Percentiles rank a stretch among this genome's conserved stretches.
These are phyloP conservation scores for Pseudomassariella vexata DNA, from an alignment of 2,329 filamentous ascomycete species.

Conservation along the genomic window DNA sequence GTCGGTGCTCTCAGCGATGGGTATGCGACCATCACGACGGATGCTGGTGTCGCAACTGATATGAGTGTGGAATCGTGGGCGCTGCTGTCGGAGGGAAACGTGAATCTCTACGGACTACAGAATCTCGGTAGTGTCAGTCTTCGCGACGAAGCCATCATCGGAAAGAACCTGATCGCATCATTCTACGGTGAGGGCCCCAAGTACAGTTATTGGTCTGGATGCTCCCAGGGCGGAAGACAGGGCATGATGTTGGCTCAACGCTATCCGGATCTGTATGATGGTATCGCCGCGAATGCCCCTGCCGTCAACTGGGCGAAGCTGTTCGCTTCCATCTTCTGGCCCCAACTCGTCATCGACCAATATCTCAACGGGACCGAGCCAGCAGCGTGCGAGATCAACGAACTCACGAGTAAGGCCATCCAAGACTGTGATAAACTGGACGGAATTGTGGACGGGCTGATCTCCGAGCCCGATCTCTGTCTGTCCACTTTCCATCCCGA, in stretches of 20 bases:
- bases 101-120: constrained; percentile 18
- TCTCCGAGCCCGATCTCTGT: not conserved
- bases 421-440: constrained; percentile 1
- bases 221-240: constrained; percentile 47
- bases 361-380: too few relatives aligned
- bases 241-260: constrained; percentile 45
- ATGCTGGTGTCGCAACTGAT: constrained; percentile 16
- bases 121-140: constrained; percentile 21
- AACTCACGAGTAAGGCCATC: constrained; percentile 1
- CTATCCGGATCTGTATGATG: constrained; percentile 48
- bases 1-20: constrained; percentile 14
- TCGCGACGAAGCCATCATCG: constrained; percentile 27
- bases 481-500: not conserved
- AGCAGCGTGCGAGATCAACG: constrained; percentile 2
- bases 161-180: constrained; percentile 34
- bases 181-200: constrained; percentile 28
- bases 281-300: constrained; percentile 41
- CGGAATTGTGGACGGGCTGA: not conserved
- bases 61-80: constrained; percentile 11
- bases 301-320: constrained; percentile 25
- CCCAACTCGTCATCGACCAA: constrained; percentile 2
- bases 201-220: constrained; percentile 48
- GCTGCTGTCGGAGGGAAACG: constrained; percentile 14
- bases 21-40: constrained; percentile 19
- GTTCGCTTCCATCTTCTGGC: not conserved